Conservation (phyloP, 495 filamentous ascomycete genomes). For the Annulohypoxylon bovei region DNA sequence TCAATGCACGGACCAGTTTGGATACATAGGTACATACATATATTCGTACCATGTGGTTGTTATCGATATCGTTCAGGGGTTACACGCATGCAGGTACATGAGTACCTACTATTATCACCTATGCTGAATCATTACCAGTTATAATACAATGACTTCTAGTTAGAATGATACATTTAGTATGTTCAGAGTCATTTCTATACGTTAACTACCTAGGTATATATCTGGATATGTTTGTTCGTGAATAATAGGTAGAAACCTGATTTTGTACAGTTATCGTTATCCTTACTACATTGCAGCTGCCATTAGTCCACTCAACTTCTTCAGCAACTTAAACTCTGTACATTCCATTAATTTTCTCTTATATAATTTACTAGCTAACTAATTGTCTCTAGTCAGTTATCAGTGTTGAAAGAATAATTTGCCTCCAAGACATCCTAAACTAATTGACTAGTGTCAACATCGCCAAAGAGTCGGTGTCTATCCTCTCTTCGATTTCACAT, state of each 20-base stretch:
- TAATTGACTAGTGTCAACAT: constrained; percentile 9
- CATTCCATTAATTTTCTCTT: too few relatives aligned
- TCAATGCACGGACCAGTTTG: background rate
- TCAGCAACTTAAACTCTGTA: too few relatives aligned
- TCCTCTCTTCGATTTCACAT: constrained; percentile 27
- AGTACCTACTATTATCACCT: background rate
- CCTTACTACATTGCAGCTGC: too few relatives aligned
- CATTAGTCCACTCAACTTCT: too few relatives aligned
- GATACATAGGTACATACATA: too few relatives aligned
- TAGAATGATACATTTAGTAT: background rate
- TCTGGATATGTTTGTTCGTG: background rate
- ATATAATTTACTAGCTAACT: too few relatives aligned
- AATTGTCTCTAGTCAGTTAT: too few relatives aligned
- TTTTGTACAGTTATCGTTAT: too few relatives aligned
- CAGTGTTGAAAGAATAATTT: background rate
- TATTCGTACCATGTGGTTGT: background rate
- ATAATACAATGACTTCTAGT: background rate
- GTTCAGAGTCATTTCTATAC: background rate
- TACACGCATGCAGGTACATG: background rate
- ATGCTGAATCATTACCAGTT: background rate
- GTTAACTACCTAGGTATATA: background rate
- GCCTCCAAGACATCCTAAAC: background rate
- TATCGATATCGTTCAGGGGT: constrained; percentile 2
- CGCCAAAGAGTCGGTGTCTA: constrained; percentile 3
- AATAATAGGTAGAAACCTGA: too few relatives aligned